Evolutionary conservation across 192 early-diverging fungal genomes (phyloP).

Genomic region (Oehlia diaphana): DNA sequence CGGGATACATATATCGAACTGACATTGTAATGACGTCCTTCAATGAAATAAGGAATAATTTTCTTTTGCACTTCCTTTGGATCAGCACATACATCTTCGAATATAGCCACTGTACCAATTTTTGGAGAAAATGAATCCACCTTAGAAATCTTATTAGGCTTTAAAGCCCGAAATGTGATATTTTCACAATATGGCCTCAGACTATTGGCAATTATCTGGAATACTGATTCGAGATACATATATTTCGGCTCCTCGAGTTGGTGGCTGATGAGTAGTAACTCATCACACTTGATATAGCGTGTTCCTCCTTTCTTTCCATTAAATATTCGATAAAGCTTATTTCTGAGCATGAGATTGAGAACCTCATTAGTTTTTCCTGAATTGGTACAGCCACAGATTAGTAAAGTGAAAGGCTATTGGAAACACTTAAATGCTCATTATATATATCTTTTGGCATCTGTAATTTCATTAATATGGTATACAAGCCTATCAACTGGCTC

Average conservation of each 20-base stretch:
- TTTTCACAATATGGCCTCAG: constrained; percentile 4
- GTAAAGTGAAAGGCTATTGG: neutral
- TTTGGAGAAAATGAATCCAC: no score
- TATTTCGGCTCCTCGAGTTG: neutral
- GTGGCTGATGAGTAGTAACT: constrained; percentile 2
- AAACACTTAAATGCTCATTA: neutral
- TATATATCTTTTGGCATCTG: no score
- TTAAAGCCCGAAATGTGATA: neutral
- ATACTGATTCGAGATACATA: neutral
- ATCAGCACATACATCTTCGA: no score
- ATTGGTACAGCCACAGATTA: constrained; percentile 1
- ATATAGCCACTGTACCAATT: no score
- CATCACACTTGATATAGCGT: constrained; percentile 21
- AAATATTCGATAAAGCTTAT: constrained; percentile 13
- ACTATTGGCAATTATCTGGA: constrained; percentile 7
- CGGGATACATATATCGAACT: no score
- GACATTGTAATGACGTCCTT: no score
- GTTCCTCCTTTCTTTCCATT: neutral
- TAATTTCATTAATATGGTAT: no score
- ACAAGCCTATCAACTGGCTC: no score
- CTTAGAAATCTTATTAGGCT: no score
- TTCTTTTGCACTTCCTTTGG: no score
- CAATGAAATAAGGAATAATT: no score
- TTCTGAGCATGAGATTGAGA: constrained; percentile 5
- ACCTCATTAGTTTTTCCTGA: constrained; percentile 22